These are phyloP conservation scores for Rhodamnia rubescens DNA, from an alignment of 345 rosid genomes.

Conservation along the genomic window DNA sequence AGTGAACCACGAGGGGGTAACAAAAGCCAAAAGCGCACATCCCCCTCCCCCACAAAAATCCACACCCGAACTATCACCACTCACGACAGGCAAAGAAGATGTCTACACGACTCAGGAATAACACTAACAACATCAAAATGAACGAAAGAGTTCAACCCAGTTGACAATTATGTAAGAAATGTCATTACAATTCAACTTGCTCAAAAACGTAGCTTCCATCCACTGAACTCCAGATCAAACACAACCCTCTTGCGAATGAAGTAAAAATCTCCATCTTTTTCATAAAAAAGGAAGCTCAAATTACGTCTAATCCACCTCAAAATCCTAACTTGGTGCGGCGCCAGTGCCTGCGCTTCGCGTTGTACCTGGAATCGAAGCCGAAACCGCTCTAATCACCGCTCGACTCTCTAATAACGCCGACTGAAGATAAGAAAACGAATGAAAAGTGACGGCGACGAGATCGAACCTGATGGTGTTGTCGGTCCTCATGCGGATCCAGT, in stretches of 20 bases:
- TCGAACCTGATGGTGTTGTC: slow-evolving; percentile 12
- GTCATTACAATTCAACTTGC: not conserved
- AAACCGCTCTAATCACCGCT: not conserved
- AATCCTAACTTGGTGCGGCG: slow-evolving; percentile 15
- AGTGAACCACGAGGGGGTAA: not conserved
- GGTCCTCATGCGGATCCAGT: slow-evolving; percentile 17
- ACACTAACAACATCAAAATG: not conserved
- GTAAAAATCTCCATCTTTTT: not conserved
- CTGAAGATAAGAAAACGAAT: not conserved
- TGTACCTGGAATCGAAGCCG: slow-evolving; percentile 2
- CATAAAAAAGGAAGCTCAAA: not conserved
- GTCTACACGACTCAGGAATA: not conserved
- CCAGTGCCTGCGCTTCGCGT: slow-evolving; percentile 18
- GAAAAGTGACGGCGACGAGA: not conserved
- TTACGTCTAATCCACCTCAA: not conserved
- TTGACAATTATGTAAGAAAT: not conserved
- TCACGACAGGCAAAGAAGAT: not conserved
- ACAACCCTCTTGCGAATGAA: not conserved
- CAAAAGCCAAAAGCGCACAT: not conserved
- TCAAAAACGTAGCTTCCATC: not conserved
- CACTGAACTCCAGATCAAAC: not conserved
- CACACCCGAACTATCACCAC: not conserved
- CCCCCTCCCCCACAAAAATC: too few relatives aligned
- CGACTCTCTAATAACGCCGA: not conserved
- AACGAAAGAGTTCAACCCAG: not conserved